Percentiles rank a stretch among this genome's conserved stretches.
Conservation (phyloP, 352 stramenopile species). For the Saprolegnia parasitica region DNA sequence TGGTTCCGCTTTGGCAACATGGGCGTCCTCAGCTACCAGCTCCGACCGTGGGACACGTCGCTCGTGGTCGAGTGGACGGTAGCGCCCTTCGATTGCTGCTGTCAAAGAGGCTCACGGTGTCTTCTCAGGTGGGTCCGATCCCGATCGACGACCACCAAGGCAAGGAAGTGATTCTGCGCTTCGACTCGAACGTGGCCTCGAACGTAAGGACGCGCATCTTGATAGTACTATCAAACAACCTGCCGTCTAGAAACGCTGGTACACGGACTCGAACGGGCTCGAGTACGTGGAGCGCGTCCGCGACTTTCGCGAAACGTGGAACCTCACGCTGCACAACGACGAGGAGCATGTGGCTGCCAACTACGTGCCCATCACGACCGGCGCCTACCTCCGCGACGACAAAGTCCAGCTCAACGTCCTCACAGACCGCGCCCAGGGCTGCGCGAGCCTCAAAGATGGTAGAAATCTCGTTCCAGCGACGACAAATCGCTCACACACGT, state of each 20-base stretch:
- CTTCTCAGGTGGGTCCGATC: constrained; percentile 45
- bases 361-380: constrained; percentile 96
- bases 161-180: constrained; percentile 95
- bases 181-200: constrained; percentile 56
- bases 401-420: constrained; percentile 81
- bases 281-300: constrained; percentile 90
- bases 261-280: constrained; percentile 95
- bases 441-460: constrained; percentile 84
- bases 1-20: constrained; percentile 79
- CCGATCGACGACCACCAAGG: constrained; percentile 79
- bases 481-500: not conserved
- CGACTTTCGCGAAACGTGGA: constrained; percentile 86
- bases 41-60: constrained; percentile 80
- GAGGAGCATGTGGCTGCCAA: constrained; percentile 93
- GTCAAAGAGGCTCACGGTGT: not conserved
- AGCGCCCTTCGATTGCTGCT: constrained; percentile 27
- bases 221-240: not conserved
- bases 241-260: constrained; percentile 41
- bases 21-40: constrained; percentile 88
- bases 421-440: constrained; percentile 91
- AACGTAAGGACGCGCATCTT: not conserved
- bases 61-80: constrained; percentile 95
- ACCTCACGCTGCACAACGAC: constrained; percentile 83
- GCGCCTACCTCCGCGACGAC: constrained; percentile 90
- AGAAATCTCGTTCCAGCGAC: not conserved